These are phyloP conservation scores for Acacia pycnantha DNA, from an alignment of 331 rosid species.

Conservation along the genomic window DNA sequence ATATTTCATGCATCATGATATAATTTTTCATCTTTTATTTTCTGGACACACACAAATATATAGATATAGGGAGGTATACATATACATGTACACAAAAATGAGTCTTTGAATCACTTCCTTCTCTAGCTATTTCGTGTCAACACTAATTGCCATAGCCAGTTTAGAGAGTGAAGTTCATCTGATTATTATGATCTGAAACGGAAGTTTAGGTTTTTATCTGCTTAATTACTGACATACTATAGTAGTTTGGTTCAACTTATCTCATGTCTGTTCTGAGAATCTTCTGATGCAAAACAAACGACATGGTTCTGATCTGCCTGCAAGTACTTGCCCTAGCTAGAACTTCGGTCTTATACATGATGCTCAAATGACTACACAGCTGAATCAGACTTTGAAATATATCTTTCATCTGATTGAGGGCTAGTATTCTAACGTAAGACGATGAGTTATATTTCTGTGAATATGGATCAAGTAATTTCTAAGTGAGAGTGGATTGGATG, in stretches of 20 bases:
- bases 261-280: background rate
- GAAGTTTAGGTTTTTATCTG: background rate
- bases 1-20: background rate
- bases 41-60: background rate
- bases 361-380: background rate
- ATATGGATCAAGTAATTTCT: background rate
- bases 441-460: background rate
- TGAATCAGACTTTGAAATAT: background rate
- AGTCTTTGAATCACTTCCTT: background rate
- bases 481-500: constrained; percentile 15
- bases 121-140: background rate
- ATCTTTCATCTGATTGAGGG: constrained; percentile 7
- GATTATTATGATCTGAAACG: constrained; percentile 4
- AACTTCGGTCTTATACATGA: constrained; percentile 3
- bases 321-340: background rate
- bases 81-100: background rate
- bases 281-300: background rate
- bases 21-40: background rate
- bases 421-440: background rate
- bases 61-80: background rate
- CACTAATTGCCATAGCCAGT: background rate
- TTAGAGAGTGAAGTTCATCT: background rate
- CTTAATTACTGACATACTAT: background rate
- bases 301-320: background rate
- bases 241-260: background rate